These are phyloP conservation scores for Coemansia sp. DNA, from an alignment of 192 early-diverging fungal genomes.

Conservation along the genomic window DNA sequence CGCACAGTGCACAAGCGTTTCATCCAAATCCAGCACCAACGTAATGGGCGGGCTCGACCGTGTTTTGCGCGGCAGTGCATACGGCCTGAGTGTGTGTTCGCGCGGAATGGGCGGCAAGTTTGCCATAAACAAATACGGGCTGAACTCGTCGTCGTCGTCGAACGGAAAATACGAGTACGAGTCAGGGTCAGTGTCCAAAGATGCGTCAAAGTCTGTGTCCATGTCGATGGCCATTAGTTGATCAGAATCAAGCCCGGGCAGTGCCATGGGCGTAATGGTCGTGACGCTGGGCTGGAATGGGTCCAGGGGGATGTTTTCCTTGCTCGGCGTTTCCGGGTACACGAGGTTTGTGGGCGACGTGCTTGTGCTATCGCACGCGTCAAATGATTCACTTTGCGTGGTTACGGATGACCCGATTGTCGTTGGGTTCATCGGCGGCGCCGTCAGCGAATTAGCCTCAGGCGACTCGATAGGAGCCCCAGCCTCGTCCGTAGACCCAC, in stretches of 20 bases:
- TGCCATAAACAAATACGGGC: slow-evolving; percentile 59
- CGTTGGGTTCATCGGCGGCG: slow-evolving; percentile 52
- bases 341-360: slow-evolving; percentile 24
- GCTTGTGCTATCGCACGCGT: slow-evolving; percentile 23
- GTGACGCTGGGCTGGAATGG: background rate
- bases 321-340: slow-evolving; percentile 50
- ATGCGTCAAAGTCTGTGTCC: slow-evolving; percentile 23
- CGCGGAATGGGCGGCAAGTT: slow-evolving; percentile 60
- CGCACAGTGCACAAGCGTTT: slow-evolving; percentile 70
- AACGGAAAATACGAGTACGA: slow-evolving; percentile 34
- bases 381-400: too few species aligned
- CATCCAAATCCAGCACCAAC: slow-evolving; percentile 66
- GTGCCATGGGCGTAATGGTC: slow-evolving; percentile 12
- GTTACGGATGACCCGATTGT: too few species aligned
- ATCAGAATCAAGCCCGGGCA: background rate
- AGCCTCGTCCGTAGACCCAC: slow-evolving; percentile 4
- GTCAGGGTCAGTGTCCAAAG: slow-evolving; percentile 22
- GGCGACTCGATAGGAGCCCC: slow-evolving; percentile 24
- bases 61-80: slow-evolving; percentile 61
- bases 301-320: slow-evolving; percentile 49
- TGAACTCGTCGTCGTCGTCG: slow-evolving; percentile 54
- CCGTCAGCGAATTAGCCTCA: slow-evolving; percentile 43
- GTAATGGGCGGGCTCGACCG: slow-evolving; percentile 64
- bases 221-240: background rate
- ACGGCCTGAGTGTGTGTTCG: slow-evolving; percentile 56